These are phyloP conservation scores for Pestalotiopsis sp. DNA, from an alignment of 2,329 filamentous ascomycete genomes.

Conservation along the genomic window DNA sequence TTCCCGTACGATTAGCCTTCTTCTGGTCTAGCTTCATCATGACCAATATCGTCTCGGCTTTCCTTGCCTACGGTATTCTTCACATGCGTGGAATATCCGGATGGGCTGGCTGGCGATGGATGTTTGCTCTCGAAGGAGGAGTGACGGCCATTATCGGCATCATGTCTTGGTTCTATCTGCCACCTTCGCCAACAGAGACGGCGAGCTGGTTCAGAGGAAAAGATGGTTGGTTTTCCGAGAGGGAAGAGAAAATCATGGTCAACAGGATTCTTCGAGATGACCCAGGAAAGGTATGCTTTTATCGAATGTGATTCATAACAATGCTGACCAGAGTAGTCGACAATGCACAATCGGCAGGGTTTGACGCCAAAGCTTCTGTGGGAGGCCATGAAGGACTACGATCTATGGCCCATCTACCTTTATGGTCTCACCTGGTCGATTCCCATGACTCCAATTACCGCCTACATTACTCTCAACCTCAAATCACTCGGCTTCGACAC, in stretches of 20 bases:
- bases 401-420: conserved; percentile 59
- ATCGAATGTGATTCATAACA: background rate
- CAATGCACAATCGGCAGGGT: conserved; percentile 60
- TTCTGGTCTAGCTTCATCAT: conserved; percentile 35
- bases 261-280: conserved; percentile 58
- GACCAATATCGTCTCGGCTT: conserved; percentile 33
- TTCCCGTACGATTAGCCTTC: conserved; percentile 31
- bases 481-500: conserved; percentile 20
- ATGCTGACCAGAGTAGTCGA: conserved; percentile 33
- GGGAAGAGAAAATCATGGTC: conserved; percentile 64
- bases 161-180: conserved; percentile 48
- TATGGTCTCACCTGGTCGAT: conserved; percentile 37
- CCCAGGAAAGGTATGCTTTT: conserved; percentile 47
- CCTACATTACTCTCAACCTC: conserved; percentile 21
- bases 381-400: conserved; percentile 54
- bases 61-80: conserved; percentile 36
- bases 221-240: conserved; percentile 61
- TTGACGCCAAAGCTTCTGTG: conserved; percentile 51
- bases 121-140: conserved; percentile 57
- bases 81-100: conserved; percentile 22
- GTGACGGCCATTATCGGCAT: conserved; percentile 44
- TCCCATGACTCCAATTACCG: conserved; percentile 24
- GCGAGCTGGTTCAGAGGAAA: conserved; percentile 59
- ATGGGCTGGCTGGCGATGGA: conserved; percentile 46
- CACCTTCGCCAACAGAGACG: conserved; percentile 50